Base-by-base conservation (phyloP, 192 early-diverging fungal genomes). In the Coemansia sp. region DNA sequence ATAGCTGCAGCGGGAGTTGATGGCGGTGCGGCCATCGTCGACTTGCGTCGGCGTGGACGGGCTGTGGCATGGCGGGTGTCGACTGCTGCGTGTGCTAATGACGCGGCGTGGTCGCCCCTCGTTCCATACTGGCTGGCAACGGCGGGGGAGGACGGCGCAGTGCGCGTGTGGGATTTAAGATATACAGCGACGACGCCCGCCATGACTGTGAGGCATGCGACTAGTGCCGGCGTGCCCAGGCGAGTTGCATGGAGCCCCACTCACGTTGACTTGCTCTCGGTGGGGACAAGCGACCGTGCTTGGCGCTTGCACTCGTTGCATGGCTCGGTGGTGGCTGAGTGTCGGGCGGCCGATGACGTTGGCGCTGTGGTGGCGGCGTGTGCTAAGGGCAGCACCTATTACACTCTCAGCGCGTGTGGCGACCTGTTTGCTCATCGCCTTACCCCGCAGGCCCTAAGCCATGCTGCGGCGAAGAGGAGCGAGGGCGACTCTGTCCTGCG, bases 61-160 rank as follows among this genome's bases (percentile, higher is more conserved):
- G 65, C 83, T 0, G 69, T 75, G 69, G 84, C 87, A 0, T 92
- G 89, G 90, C 79, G 79, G 43, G 47, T 37, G 28, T 38, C 21
- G 55, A n/a, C 5, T 55, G 18, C n/a, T 45, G 43, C 20, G 33
- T 34, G 3, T 34, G 80, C 1, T 10, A 87, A 82, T 10, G 77
- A 85, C 23, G 81, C 89, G 10, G 64, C 80, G 25, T 91, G 91
- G 85, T 89, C 86, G 62, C 89, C 90, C 23, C 91, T 90, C 65
- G 69, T 91, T 50, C 91, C 91, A 13, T 89, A 90, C 69, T 92
- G 89, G 91, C 64, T 93, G 50, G 90, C 90, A 0, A 84, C 79
- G 6, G 75, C 81, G 20, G 86, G 85, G 65, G 87, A 88, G 38
- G 83, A 84, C 66, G 79, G 78, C 0, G 72, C 79, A 0, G 87